These are phyloP conservation scores for Salix caprea DNA, from an alignment of 345 rosid species.

Conservation along the genomic window DNA sequence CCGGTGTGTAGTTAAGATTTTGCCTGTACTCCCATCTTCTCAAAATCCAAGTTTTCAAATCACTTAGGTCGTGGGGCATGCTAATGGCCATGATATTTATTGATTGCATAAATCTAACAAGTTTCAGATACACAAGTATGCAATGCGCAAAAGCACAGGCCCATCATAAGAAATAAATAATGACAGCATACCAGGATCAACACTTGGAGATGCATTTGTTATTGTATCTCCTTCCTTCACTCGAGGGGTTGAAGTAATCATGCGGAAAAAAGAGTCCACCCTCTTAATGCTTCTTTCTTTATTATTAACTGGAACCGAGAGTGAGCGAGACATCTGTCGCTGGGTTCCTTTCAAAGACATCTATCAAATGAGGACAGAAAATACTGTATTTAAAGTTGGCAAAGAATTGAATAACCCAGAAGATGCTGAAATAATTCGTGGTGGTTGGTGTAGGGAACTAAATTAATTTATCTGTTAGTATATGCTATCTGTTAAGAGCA, in stretches of 20 bases:
- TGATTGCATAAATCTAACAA: background rate
- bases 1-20: too few relatives aligned
- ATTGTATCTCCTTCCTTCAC: conserved; percentile 54
- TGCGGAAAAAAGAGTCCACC: conserved; percentile 88
- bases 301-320: conserved; percentile 67
- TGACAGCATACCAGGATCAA: conserved; percentile 39
- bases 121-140: background rate
- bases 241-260: conserved; percentile 76
- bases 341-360: conserved; percentile 41
- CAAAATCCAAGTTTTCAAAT: too few relatives aligned
- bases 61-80: too few relatives aligned
- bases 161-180: background rate
- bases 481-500: background rate
- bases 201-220: conserved; percentile 35
- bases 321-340: conserved; percentile 59
- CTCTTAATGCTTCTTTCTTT: conserved; percentile 64
- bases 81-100: too few relatives aligned
- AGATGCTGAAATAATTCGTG: background rate
- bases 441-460: background rate
- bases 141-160: background rate
- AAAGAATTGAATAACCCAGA: background rate
- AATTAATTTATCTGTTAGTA: background rate
- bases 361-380: background rate
- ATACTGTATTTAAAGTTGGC: background rate
- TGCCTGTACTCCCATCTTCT: too few relatives aligned